Evolutionary conservation across 352 stramenopile genomes (phyloP).

Genomic region (Elongisporangium anandrum): DNA sequence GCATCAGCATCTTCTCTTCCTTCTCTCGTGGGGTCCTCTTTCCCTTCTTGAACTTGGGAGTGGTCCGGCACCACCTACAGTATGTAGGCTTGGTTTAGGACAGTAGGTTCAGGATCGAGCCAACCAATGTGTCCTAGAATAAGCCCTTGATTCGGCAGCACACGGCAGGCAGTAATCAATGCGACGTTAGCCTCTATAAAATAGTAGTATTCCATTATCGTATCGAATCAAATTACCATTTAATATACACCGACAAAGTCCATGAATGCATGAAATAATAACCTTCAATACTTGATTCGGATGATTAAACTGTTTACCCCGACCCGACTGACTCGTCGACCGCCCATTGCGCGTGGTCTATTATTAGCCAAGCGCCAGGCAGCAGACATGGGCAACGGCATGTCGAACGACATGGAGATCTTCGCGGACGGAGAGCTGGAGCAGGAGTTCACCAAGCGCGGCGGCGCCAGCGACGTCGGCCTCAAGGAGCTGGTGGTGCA

Average conservation of each 20-base stretch:
- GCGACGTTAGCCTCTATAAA: neutral
- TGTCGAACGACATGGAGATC: slow-evolving; percentile 74
- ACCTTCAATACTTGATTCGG: no score
- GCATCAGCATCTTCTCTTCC: neutral
- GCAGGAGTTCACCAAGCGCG: slow-evolving; percentile 55
- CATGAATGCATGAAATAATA: no score
- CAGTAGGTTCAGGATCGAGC: neutral
- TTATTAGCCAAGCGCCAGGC: neutral
- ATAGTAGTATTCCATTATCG: no score
- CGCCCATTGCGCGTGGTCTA: neutral
- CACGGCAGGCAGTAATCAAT: neutral
- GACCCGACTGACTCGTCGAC: neutral
- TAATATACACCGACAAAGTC: no score
- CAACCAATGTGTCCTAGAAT: neutral
- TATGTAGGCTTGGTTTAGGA: neutral
- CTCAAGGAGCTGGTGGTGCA: slow-evolving; percentile 72
- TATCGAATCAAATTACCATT: no score
- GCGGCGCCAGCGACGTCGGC: slow-evolving; percentile 60
- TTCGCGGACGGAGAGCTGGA: slow-evolving; percentile 80
- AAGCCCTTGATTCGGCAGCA: neutral
- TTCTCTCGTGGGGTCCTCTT: neutral
- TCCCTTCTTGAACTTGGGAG: neutral
- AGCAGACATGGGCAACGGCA: slow-evolving; percentile 61
- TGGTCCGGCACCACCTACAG: neutral
- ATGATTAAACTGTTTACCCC: neutral